Percentiles rank a stretch among this genome's conserved stretches.
Conservation (phyloP, 805 yeast genomes). For the Sugiyamaella qingdaonensis region DNA sequence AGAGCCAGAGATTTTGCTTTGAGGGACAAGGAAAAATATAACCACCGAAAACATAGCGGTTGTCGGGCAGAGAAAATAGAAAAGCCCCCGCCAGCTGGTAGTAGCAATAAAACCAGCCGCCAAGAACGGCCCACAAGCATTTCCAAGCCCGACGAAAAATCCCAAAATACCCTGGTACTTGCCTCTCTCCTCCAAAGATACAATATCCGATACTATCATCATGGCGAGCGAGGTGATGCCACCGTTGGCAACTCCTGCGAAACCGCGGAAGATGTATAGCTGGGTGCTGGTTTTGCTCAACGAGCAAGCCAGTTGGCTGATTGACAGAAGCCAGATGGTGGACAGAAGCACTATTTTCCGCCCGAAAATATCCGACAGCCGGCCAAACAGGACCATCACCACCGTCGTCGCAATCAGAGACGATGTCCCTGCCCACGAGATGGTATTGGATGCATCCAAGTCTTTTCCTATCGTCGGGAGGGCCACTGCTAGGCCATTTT, state of each 20-base stretch:
- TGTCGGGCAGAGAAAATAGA: conserved; percentile 44
- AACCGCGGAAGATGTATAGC: conserved; percentile 48
- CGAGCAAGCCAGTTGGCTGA: conserved; percentile 49
- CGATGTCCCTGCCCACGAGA: conserved; percentile 2
- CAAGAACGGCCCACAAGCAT: conserved; percentile 51
- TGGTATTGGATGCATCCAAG: not conserved
- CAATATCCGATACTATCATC: conserved; percentile 52
- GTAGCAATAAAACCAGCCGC: conserved; percentile 46
- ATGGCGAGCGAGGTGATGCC: conserved; percentile 47
- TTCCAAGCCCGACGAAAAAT: conserved; percentile 47
- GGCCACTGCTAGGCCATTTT: not conserved
- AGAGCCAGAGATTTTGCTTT: not conserved
- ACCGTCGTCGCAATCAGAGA: not conserved
- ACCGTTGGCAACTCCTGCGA: conserved; percentile 54
- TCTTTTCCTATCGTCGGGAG: not conserved
- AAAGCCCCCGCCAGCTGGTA: conserved; percentile 49
- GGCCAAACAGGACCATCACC: conserved; percentile 40
- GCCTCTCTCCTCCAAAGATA: conserved; percentile 51
- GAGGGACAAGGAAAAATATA: conserved; percentile 26
- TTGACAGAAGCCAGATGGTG: conserved; percentile 38
- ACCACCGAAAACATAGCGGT: conserved; percentile 30
- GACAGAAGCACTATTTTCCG: conserved; percentile 43
- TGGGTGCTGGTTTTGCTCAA: conserved; percentile 46
- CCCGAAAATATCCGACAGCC: conserved; percentile 54
- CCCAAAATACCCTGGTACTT: conserved; percentile 56